Conservation (phyloP, 306 rosid genomes). For the Cucurbita moschata region DNA sequence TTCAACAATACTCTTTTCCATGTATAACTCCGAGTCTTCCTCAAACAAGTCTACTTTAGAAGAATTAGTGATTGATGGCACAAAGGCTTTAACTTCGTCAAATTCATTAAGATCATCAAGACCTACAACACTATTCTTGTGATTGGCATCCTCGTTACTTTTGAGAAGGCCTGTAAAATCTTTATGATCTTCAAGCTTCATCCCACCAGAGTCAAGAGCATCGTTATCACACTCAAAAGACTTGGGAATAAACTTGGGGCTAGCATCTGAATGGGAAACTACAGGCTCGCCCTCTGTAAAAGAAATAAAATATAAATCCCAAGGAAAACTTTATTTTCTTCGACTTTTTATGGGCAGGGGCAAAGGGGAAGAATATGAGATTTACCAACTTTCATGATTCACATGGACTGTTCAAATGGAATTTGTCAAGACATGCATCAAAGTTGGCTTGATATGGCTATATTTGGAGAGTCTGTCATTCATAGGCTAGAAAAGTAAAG, state of each 20-base stretch:
- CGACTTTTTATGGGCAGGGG: background rate
- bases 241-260: conserved; percentile 20
- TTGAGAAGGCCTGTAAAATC: conserved; percentile 13
- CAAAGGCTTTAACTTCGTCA: conserved; percentile 12
- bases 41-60: conserved; percentile 20
- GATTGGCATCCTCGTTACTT: conserved; percentile 4
- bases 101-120: conserved; percentile 18
- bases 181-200: conserved; percentile 23
- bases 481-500: background rate
- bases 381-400: conserved; percentile 75
- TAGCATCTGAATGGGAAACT: conserved; percentile 28
- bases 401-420: conserved; percentile 5
- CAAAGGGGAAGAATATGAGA: background rate
- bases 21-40: conserved; percentile 23
- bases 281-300: conserved; percentile 51
- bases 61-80: conserved; percentile 24
- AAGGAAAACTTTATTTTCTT: background rate
- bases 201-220: conserved; percentile 20
- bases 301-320: background rate
- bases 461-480: background rate
- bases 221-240: conserved; percentile 29
- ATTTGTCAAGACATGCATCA: background rate
- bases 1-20: conserved; percentile 42
- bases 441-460: background rate
- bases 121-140: background rate